Evolutionary conservation across 257 asterid genomes (phyloP), one percentile per base, ranked within the genome.

Genomic region (Buddleja alternifolia): DNA sequence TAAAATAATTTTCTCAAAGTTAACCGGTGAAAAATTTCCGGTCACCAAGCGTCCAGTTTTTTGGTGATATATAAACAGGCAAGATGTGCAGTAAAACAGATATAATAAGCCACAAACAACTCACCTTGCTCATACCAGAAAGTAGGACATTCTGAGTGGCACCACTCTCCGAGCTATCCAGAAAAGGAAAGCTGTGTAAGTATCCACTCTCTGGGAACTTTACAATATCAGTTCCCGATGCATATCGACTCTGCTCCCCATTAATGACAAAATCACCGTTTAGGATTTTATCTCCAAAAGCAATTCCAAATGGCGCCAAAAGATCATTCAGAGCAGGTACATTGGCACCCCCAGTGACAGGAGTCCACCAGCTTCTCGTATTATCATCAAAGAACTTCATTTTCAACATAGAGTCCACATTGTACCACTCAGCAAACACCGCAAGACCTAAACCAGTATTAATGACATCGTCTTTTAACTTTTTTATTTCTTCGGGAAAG

Each of bases 331-430:
- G 48, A 60, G 99, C 99, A 79, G 99, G 99, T 58, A 94, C 75
- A 60, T 94, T 93, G 60, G 99, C 84, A 69, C 99, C 99, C 66
- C 97, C 99, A 40, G 97, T 94, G 76, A 89, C 85, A 14, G 99
- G 99, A 40, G 99, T 90, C 99, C 99, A 94, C 99, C 96, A 91
- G 80, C 97, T 94, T 73, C 97, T 81, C 9, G 99, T 94, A 74
- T 94, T 91, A 65, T 94, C 99, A 73, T 94, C 97, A 73, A 91
- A 94, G 76, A 94, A 94, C 78, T 90, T 91, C 97, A 94, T 94
- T 77, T 89, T 94, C 81, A 94, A 82, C 99, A 94, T 94, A 21
- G 99, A 84, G 57, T 91, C 96, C 73, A 94, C 95, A 64, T 91
- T 94, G 74, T 94, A 94, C 99, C 99, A 94, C 73, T 94, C 97